Evolutionary conservation across 2,329 filamentous ascomycete species (phyloP).

Genomic region (Thielaviopsis populi): DNA sequence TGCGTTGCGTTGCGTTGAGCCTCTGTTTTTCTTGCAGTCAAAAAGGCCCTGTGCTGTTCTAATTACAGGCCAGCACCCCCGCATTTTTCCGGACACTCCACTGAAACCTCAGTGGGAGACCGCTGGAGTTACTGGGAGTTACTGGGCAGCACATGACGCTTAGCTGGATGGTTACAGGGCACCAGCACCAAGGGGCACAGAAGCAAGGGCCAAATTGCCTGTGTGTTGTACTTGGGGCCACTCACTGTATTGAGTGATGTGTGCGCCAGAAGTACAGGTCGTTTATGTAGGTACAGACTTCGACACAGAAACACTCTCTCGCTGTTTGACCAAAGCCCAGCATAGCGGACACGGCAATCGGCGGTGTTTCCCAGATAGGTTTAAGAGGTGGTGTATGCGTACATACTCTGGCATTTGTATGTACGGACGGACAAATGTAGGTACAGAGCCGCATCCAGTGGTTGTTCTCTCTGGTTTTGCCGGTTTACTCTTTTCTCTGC

Average conservation of each 20-base stretch:
- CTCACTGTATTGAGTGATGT: neutral
- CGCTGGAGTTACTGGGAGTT: neutral
- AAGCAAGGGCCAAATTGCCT: too few species aligned
- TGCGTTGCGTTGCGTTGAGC: neutral
- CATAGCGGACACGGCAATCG: neutral
- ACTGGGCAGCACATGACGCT: neutral
- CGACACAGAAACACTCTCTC: neutral
- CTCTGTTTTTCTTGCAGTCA: neutral
- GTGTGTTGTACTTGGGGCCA: too few species aligned
- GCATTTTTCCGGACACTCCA: neutral
- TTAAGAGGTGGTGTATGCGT: constrained; percentile 3
- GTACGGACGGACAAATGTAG: neutral
- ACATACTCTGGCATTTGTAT: too few species aligned
- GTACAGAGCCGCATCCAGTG: neutral
- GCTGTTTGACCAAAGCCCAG: neutral
- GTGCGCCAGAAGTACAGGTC: neutral
- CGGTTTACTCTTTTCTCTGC: neutral
- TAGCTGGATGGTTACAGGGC: neutral
- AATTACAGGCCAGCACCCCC: neutral
- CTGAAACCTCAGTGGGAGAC: neutral
- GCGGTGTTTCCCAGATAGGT: constrained; percentile 14
- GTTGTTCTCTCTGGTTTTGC: neutral
- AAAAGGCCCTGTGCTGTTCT: neutral
- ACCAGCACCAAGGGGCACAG: neutral
- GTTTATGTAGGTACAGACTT: neutral